Conservation (phyloP, 2,329 filamentous ascomycete species). For the Epichloe typhina region DNA sequence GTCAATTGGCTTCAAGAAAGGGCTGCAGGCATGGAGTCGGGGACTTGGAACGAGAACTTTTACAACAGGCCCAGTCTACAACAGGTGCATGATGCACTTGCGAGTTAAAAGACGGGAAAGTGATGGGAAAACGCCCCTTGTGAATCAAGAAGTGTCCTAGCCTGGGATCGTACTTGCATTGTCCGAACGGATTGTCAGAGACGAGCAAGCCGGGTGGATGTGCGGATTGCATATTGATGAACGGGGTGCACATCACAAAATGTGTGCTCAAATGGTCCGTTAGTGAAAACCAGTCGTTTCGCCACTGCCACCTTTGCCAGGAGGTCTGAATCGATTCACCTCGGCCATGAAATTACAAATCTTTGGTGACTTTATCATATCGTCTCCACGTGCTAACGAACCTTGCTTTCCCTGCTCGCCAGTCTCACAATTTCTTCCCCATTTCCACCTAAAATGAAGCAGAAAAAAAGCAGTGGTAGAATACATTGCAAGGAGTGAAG, state of each 20-base stretch:
- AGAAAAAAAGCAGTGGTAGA: neutral
- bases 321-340: neutral
- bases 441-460: neutral
- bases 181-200: too few relatives aligned
- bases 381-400: conserved; percentile 17
- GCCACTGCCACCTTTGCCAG: neutral
- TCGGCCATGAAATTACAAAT: conserved; percentile 12
- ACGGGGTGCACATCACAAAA: neutral
- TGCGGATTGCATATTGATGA: too few relatives aligned
- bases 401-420: conserved; percentile 1
- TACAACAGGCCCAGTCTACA: conserved; percentile 33
- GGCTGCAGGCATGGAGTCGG: conserved; percentile 22
- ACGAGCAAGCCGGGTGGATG: too few relatives aligned
- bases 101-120: neutral
- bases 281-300: neutral
- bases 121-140: too few relatives aligned
- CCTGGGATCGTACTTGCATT: too few relatives aligned
- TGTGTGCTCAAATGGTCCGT: conserved; percentile 1
- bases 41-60: conserved; percentile 37
- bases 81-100: conserved; percentile 25
- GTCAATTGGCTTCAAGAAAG: conserved; percentile 33
- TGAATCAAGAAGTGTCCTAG: too few relatives aligned
- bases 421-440: neutral
- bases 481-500: conserved; percentile 4
- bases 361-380: conserved; percentile 18